Evolutionary conservation across 2,329 filamentous ascomycete genomes (phyloP).

Genomic region (Chalara sp.): DNA sequence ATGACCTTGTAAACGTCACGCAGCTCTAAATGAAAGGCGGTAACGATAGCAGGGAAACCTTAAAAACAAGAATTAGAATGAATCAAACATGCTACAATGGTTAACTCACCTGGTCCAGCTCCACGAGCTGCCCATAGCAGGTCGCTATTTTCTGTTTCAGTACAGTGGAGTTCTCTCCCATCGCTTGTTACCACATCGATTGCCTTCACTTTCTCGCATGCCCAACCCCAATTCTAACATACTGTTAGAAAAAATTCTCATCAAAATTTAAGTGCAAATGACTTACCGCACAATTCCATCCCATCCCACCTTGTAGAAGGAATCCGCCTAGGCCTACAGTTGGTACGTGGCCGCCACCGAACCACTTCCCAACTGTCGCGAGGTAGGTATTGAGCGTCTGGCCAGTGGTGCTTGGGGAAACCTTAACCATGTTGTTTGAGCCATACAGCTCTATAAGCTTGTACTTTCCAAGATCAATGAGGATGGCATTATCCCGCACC

Average conservation of each 20-base stretch:
- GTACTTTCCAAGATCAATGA: conserved; percentile 33
- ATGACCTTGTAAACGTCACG: conserved; percentile 8
- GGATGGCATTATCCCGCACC: conserved; percentile 38
- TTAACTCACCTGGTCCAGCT: conserved; percentile 12
- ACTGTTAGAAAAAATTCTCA: not conserved
- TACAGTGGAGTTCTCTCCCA: conserved; percentile 28
- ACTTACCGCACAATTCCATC: conserved; percentile 47
- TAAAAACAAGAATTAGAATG: not conserved
- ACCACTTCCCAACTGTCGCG: conserved; percentile 35
- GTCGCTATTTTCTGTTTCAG: conserved; percentile 36
- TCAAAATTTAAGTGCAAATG: not conserved
- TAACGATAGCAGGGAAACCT: conserved; percentile 47
- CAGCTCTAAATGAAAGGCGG: conserved; percentile 38
- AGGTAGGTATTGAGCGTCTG: conserved; percentile 34
- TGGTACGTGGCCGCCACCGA: conserved; percentile 47
- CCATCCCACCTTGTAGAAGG: conserved; percentile 49
- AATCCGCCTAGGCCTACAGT: conserved; percentile 52
- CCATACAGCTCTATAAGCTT: conserved; percentile 34
- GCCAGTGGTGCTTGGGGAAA: conserved; percentile 42
- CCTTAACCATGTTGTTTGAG: conserved; percentile 31
- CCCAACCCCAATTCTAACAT: conserved; percentile 46
- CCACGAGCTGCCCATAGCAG: conserved; percentile 37
- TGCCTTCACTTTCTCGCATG: conserved; percentile 29
- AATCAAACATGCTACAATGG: not conserved
- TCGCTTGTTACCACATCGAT: conserved; percentile 22